These are phyloP conservation scores for Dryadomyces sulphureus DNA, from an alignment of 2,329 filamentous ascomycete genomes.

Conservation along the genomic window DNA sequence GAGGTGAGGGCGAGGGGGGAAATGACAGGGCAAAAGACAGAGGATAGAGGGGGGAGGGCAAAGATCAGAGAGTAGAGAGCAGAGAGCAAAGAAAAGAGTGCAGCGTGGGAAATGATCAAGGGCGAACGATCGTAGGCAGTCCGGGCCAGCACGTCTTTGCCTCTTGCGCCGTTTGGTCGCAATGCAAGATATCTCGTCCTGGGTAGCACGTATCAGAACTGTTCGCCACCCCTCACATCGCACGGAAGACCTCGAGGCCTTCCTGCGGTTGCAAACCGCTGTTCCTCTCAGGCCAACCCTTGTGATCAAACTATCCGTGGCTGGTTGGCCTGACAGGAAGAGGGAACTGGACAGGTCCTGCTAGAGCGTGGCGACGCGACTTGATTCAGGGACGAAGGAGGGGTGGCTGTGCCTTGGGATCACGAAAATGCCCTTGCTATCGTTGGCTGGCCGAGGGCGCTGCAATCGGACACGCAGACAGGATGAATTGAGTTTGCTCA, in stretches of 20 bases:
- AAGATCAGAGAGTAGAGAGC: too few relatives aligned
- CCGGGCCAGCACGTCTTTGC: not conserved
- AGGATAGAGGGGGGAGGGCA: too few relatives aligned
- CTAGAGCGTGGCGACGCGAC: not conserved
- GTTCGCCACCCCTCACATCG: conserved; percentile 30
- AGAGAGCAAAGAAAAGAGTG: too few relatives aligned
- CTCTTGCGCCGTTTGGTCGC: not conserved
- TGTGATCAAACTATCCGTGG: not conserved
- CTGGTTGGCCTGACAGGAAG: not conserved
- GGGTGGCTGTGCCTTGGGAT: not conserved
- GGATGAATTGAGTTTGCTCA: not conserved
- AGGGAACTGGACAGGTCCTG: not conserved
- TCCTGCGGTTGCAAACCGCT: conserved; percentile 11
- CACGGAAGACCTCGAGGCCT: conserved; percentile 21
- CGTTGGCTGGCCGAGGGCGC: not conserved
- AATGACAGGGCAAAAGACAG: too few relatives aligned
- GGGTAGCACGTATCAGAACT: conserved; percentile 17
- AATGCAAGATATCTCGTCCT: too few relatives aligned
- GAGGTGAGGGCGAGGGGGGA: too few relatives aligned
- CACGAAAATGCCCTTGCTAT: not conserved
- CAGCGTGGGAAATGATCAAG: too few relatives aligned
- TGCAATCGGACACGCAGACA: not conserved
- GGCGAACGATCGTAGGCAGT: not conserved
- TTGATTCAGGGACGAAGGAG: not conserved
- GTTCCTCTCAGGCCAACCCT: not conserved